phyloP scores from a whole-genome alignment of 78 protist genomes.

The Anaeramoeba flamelloides region DNA sequence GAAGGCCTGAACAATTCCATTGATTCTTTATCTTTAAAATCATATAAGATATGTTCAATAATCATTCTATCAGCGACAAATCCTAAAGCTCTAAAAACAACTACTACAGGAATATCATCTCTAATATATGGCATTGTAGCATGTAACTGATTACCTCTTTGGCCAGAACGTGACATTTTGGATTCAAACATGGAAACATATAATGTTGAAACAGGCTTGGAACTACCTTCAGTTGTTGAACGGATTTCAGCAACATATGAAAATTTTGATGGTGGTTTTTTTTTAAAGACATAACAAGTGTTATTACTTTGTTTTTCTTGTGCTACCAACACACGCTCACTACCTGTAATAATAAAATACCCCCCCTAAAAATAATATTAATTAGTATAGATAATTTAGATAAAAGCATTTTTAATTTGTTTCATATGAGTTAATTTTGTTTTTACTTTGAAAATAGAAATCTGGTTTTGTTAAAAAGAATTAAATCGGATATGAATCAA shows the following conservation, averaged over 20 bases:
- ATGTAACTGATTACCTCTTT: not conserved
- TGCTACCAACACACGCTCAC: conserved; percentile 91
- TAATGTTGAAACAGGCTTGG: not conserved
- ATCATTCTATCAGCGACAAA: conserved; percentile 77
- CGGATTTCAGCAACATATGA: conserved; percentile 71
- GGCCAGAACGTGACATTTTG: too few species aligned
- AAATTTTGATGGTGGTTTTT: conserved; percentile 21
- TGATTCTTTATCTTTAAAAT: conserved; percentile 42
- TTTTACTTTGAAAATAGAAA: too few species aligned
- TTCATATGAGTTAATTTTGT: too few species aligned
- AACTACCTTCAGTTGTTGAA: conserved; percentile 32
- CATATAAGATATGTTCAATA: conserved; percentile 70
- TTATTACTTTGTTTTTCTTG: conserved; percentile 89
- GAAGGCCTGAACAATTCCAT: conserved; percentile 73
- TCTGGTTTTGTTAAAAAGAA: too few species aligned
- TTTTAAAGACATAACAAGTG: conserved; percentile 71
- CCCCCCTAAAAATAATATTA: conserved; percentile 52
- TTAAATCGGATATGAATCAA: too few species aligned
- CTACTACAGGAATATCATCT: conserved; percentile 65
- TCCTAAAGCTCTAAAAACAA: conserved; percentile 86
- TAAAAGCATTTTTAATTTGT: too few species aligned
- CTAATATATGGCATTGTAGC: conserved; percentile 51
- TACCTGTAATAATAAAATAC: conserved; percentile 95
- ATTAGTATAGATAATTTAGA: too few species aligned
- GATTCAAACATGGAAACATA: not conserved